phyloP scores from a whole-genome alignment of 257 asterid species.

The Knoxia roxburghii region DNA sequence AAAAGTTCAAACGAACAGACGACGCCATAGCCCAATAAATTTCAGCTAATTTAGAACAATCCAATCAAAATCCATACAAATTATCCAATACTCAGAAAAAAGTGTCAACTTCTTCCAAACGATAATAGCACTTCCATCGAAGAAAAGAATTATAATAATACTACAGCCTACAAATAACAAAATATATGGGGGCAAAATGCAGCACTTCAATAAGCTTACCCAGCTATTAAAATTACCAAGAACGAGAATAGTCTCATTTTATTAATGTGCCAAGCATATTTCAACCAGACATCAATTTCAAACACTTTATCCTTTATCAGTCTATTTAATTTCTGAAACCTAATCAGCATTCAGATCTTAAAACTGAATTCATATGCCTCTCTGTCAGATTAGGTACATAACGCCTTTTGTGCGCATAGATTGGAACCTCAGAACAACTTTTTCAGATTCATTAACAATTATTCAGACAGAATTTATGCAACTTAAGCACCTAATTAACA shows the following conservation, averaged over 20 bases:
- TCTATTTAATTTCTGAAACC: neutral
- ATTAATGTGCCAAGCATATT: too few relatives aligned
- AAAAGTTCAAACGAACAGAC: neutral
- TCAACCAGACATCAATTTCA: neutral
- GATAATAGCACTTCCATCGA: neutral
- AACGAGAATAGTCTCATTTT: too few relatives aligned
- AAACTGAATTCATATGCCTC: neutral
- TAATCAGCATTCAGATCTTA: neutral
- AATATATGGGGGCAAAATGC: neutral
- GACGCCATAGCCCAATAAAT: neutral
- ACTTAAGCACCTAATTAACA: constrained; percentile 1
- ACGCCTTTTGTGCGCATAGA: neutral
- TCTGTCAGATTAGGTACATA: neutral
- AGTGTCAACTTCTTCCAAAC: neutral
- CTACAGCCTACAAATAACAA: neutral
- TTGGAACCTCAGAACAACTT: neutral
- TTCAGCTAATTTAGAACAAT: neutral
- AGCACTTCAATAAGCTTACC: too few relatives aligned
- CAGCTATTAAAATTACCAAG: too few relatives aligned
- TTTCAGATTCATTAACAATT: neutral
- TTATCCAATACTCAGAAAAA: neutral
- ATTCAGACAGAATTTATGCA: neutral
- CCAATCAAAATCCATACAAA: neutral
- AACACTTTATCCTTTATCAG: neutral
- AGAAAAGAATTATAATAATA: neutral